Base-by-base conservation (phyloP, 352 stramenopile species). In the Globisporangium barbulae region DNA sequence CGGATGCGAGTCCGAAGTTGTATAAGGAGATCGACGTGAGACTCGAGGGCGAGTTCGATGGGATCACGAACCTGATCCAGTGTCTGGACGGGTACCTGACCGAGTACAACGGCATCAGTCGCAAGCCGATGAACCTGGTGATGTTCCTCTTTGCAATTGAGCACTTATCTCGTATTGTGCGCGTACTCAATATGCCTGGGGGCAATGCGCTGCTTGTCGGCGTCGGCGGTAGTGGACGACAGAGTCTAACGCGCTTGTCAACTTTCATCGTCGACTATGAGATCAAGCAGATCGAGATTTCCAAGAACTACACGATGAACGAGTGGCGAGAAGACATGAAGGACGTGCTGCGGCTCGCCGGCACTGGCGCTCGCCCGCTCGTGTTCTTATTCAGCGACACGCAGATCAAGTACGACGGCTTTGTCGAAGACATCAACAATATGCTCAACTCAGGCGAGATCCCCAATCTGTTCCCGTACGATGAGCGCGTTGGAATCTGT, bases 91-190 rank as follows among this genome's bases (percentile, higher is more conserved):
- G 89, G 3, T 98, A 97, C 49, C 66, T 98, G 37, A 78, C 73
- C 54, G 93, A 98, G 61, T 98, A 97, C 79, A 98, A 98, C 63
- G 82, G 78, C 0, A 88, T 97, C 42, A 97, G 83, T 42, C 96
- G 95, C 56, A 97, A 96, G 47, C 90, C 91, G 0, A 98, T 98
- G 95, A 96, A 98, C 62, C 69, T 98, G 4, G 95, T 98, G 5
- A 97, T 98, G 91, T 98, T 98, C 64, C 74, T 97, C 22, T 98
- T 98, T 63, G 95, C 95, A 7, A 97, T 98, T 52, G 93, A 98
- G 65, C 95, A 98, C 60, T 75, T 98, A 53, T 97, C 85, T 15
- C 79, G 94, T 7, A 96, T 98, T 61, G 75, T 91, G 10, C 88
- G 95, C 21, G 88, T 98, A 37, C 80, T 98, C 5, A 97, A 97